Conservation (phyloP, 805 yeast genomes). For the Pichia paraexigua region DNA sequence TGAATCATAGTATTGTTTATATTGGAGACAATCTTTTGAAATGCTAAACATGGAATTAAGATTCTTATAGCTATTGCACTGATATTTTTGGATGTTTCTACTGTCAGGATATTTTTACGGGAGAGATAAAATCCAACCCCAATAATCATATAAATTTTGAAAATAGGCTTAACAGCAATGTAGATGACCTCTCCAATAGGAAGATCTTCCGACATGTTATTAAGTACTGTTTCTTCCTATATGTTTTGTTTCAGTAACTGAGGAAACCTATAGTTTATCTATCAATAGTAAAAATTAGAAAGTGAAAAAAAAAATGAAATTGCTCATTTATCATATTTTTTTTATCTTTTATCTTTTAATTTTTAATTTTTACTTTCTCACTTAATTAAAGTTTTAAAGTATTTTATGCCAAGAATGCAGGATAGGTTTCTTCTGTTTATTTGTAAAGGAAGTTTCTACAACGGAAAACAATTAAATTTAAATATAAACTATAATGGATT, state of each 20-base stretch:
- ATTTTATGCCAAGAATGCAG: too few species aligned
- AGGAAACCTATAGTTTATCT: neutral
- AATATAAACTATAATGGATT: neutral
- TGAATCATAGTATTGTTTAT: constrained; percentile 62
- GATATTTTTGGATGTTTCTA: constrained; percentile 62
- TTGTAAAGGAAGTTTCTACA: too few species aligned
- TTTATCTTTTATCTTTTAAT: too few species aligned
- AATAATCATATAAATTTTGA: constrained; percentile 70
- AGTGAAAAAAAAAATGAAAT: too few species aligned
- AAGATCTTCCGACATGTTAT: neutral
- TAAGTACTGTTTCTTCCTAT: too few species aligned
- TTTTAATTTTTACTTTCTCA: too few species aligned
- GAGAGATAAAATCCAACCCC: constrained; percentile 61
- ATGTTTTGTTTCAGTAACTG: neutral
- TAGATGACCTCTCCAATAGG: constrained; percentile 60
- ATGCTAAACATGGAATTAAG: constrained; percentile 68
- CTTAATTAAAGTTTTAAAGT: too few species aligned
- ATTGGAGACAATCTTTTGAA: constrained; percentile 60
- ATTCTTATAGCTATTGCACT: constrained; percentile 65
- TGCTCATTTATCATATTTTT: too few species aligned
- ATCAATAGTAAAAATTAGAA: too few species aligned
- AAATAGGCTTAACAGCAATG: constrained; percentile 74
- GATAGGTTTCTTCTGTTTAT: too few species aligned
- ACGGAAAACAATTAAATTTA: too few species aligned
- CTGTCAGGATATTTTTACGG: constrained; percentile 51